phyloP scores from a whole-genome alignment of 768 basidiomycete genomes.

The Boletus subparvulus region DNA sequence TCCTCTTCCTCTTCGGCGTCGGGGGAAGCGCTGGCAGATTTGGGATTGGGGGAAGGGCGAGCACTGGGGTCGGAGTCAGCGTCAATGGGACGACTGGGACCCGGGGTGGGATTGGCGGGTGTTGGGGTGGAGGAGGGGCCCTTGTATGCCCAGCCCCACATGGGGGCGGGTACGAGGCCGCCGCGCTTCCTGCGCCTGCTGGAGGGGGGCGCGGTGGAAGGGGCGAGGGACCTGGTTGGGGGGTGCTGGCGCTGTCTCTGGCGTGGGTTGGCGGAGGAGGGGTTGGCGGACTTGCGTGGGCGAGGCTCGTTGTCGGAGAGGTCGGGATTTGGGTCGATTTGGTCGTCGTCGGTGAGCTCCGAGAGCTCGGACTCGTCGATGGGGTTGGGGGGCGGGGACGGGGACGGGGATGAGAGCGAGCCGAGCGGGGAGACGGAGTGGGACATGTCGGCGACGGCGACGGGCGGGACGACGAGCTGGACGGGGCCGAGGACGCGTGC shows the following conservation, averaged over 20 bases:
- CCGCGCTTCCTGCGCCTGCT: constrained; percentile 53
- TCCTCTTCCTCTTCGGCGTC: constrained; percentile 41
- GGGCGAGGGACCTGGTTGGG: not conserved
- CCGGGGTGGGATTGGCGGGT: not conserved
- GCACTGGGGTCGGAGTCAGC: not conserved
- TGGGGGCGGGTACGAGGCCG: constrained; percentile 72
- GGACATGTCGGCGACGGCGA: constrained; percentile 14
- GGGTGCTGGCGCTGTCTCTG: constrained; percentile 11
- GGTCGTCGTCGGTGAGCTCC: constrained; percentile 81
- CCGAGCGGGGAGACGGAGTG: constrained; percentile 42
- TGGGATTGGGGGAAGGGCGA: constrained; percentile 2
- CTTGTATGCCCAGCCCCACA: constrained; percentile 85
- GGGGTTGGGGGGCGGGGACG: constrained; percentile 48
- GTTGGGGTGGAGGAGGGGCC: constrained; percentile 15
- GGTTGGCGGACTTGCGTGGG: constrained; percentile 7
- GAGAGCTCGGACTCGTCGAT: constrained; percentile 71
- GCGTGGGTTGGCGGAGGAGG: not conserved
- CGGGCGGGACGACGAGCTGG: not conserved
- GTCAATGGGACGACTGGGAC: not conserved
- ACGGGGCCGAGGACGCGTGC: constrained; percentile 15
- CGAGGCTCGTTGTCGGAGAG: constrained; percentile 27
- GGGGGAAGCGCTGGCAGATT: constrained; percentile 16
- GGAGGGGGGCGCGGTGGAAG: constrained; percentile 5
- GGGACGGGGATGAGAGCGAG: constrained; percentile 69
- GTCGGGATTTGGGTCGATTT: constrained; percentile 29